A percentile compares a stretch with the other conserved stretches of the same genome.
Conservation (phyloP, 148 eudicot genomes). For the Pouteria glomerata region DNA sequence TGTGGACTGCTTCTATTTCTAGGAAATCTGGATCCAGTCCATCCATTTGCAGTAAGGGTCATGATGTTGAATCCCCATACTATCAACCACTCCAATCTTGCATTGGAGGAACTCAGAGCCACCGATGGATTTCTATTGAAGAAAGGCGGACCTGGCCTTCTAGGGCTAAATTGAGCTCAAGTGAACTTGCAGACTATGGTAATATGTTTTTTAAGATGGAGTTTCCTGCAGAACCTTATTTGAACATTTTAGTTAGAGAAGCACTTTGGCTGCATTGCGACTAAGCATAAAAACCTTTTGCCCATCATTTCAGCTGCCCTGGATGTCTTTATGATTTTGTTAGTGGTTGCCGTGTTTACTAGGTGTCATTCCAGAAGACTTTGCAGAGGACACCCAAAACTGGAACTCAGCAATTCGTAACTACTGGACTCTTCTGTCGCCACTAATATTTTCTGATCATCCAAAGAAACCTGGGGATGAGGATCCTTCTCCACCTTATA, state of each 20-base stretch:
- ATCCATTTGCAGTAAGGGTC: conserved; percentile 60
- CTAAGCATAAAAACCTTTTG: neutral
- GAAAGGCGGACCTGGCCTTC: conserved; percentile 85
- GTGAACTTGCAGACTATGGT: conserved; percentile 79
- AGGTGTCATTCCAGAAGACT: conserved; percentile 61
- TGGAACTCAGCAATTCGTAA: conserved; percentile 64
- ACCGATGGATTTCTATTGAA: conserved; percentile 78
- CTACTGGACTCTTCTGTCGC: conserved; percentile 94
- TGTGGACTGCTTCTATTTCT: too few relatives aligned
- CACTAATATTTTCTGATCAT: conserved; percentile 86
- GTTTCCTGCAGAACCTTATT: neutral
- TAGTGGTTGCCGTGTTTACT: neutral
- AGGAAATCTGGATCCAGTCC: conserved; percentile 71
- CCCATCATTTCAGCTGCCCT: neutral
- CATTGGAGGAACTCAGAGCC: conserved; percentile 87
- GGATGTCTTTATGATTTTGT: neutral
- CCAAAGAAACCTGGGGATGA: conserved; percentile 96
- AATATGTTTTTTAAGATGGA: neutral
- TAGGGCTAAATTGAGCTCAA: conserved; percentile 51
- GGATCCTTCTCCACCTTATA: conserved; percentile 94
- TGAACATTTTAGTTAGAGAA: neutral
- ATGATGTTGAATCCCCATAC: conserved; percentile 82
- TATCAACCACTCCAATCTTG: conserved; percentile 78
- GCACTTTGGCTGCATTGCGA: neutral
- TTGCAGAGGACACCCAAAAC: conserved; percentile 57